These are phyloP conservation scores for Fusarium sp. DNA, from an alignment of 2,329 filamentous ascomycete species.

Conservation along the genomic window DNA sequence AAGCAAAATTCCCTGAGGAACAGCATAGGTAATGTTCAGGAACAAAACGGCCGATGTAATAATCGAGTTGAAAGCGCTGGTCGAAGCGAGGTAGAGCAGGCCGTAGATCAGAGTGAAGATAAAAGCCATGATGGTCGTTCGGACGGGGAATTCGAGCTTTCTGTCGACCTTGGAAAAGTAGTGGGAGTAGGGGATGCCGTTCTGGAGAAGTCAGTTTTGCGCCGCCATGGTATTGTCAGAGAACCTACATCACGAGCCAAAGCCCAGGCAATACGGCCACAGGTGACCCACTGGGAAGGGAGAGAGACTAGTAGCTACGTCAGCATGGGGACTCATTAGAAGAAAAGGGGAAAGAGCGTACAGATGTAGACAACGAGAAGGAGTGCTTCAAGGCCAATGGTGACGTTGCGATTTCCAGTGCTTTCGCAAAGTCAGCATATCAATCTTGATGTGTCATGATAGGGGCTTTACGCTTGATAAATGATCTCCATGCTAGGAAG, in stretches of 20 bases:
- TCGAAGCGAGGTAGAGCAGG: constrained; percentile 17
- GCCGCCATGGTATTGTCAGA: not conserved
- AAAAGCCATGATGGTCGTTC: not conserved
- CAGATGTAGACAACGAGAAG: constrained; percentile 6
- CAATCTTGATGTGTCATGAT: no score
- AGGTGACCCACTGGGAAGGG: constrained; percentile 5
- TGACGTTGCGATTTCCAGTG: constrained; percentile 10
- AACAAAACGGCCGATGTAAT: constrained; percentile 22
- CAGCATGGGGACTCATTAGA: no score
- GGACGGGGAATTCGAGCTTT: constrained; percentile 3
- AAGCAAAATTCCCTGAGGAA: constrained; percentile 19
- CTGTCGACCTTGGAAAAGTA: constrained; percentile 7
- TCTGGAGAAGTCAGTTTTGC: not conserved
- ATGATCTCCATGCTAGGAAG: constrained; percentile 24
- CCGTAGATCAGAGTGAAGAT: constrained; percentile 17
- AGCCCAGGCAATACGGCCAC: constrained; percentile 7
- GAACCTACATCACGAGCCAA: constrained; percentile 5
- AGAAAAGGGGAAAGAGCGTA: not conserved
- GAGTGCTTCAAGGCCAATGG: not conserved
- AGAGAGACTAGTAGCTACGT: not conserved
- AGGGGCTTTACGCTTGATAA: constrained; percentile 9
- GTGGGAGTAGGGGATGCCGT: not conserved
- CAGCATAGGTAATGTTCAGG: constrained; percentile 19
- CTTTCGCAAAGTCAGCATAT: not conserved
- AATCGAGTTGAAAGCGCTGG: constrained; percentile 26